These are phyloP conservation scores for Rhododendron vialii DNA, from an alignment of 148 eudicot genomes.

Conservation along the genomic window DNA sequence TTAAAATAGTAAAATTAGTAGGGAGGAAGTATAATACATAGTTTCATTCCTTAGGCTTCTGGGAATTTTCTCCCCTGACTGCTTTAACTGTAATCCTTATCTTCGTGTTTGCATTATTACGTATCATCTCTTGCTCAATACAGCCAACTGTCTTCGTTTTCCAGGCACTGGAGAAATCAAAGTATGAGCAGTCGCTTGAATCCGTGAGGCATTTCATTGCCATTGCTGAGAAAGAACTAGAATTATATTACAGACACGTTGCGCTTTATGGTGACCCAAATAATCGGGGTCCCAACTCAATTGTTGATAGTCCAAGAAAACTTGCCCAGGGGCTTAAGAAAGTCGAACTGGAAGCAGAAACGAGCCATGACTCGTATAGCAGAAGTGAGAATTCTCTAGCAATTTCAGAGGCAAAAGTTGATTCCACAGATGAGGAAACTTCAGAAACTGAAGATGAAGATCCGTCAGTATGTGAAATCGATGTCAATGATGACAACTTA, in stretches of 20 bases:
- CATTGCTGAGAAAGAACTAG: constrained; percentile 80
- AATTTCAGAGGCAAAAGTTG: constrained; percentile 18
- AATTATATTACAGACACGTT: constrained; percentile 80
- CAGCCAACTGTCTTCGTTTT: not conserved
- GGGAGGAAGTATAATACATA: not conserved
- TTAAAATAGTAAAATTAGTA: not conserved
- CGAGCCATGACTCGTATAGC: constrained; percentile 1
- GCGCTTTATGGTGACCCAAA: constrained; percentile 66
- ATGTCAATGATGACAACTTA: not conserved
- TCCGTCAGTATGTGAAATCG: not conserved
- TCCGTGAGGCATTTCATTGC: constrained; percentile 75
- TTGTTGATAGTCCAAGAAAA: constrained; percentile 26
- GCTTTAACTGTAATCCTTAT: not conserved
- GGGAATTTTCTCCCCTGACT: not conserved
- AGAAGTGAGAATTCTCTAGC: constrained; percentile 5
- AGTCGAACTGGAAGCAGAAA: constrained; percentile 2
- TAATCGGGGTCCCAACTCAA: constrained; percentile 25
- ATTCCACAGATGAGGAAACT: constrained; percentile 26
- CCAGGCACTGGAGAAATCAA: constrained; percentile 86
- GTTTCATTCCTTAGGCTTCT: not conserved
- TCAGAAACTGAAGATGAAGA: constrained; percentile 20
- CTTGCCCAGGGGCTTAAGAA: constrained; percentile 17
- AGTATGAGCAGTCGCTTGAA: constrained; percentile 92
- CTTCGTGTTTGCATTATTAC: not conserved
- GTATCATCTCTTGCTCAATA: not conserved